A percentile compares a stretch with the other conserved stretches of the same genome.
phyloP scores from a whole-genome alignment of 768 basidiomycete genomes.

The Lyophyllum shimeji region DNA sequence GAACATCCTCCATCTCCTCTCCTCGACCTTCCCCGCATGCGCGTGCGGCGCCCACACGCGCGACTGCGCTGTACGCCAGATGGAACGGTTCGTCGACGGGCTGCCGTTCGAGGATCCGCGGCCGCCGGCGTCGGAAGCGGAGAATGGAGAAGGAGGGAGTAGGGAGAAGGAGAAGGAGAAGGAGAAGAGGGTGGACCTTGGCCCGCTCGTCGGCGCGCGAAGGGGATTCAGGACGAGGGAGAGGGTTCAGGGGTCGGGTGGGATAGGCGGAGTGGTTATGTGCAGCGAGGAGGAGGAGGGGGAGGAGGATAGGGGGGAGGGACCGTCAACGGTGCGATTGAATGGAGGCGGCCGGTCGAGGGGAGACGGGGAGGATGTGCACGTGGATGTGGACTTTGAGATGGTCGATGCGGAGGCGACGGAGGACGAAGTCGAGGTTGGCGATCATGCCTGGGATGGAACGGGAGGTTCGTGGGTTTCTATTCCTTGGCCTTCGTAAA shows the following conservation, averaged over 20 bases:
- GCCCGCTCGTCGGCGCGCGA: constrained; percentile 58
- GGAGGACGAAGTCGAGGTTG: constrained; percentile 5
- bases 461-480: not conserved
- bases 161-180: not conserved
- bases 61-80: constrained; percentile 64
- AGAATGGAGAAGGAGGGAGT: not conserved
- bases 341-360: not conserved
- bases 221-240: constrained; percentile 66
- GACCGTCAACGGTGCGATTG: not conserved
- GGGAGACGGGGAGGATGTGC: constrained; percentile 2
- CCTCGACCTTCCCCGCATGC: constrained; percentile 72
- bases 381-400: constrained; percentile 8
- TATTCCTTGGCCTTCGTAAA: too few relatives aligned
- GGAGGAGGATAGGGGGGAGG: constrained; percentile 11
- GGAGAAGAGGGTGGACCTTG: constrained; percentile 37
- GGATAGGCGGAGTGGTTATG: constrained; percentile 65
- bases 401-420: constrained; percentile 7
- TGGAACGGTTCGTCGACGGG: constrained; percentile 58
- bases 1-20: constrained; percentile 66
- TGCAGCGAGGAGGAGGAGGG: constrained; percentile 3
- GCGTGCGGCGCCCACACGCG: constrained; percentile 65
- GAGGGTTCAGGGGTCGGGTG: constrained; percentile 53
- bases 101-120: not conserved
- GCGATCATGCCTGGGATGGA: not conserved
- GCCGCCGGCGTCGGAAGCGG: not conserved